These are phyloP conservation scores for Candida frijolesensis DNA, from an alignment of 1,139 yeast species.

Conservation along the genomic window DNA sequence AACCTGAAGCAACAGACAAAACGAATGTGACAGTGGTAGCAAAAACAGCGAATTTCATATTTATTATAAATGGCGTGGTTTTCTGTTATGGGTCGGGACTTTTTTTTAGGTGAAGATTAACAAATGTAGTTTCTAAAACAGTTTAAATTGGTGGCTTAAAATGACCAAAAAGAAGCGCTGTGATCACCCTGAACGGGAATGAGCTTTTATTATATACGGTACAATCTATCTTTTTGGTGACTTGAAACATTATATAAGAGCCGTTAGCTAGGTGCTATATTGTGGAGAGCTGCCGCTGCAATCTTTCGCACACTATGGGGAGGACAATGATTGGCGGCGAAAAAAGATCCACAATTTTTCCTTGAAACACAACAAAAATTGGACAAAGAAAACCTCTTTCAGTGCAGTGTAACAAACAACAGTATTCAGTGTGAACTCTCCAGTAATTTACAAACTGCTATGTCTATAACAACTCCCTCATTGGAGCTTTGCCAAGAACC, in stretches of 20 bases:
- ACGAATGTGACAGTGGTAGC: not conserved
- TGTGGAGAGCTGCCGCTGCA: not conserved
- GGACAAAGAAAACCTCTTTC: not conserved
- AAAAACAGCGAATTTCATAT: conserved; percentile 1
- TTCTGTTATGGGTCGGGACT: not conserved
- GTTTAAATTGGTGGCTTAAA: not conserved
- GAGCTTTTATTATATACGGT: not conserved
- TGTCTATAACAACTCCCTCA: not conserved
- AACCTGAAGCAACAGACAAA: not conserved
- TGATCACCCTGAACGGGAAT: not conserved
- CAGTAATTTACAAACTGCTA: not conserved
- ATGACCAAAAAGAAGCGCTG: not conserved
- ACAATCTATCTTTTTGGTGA: not conserved
- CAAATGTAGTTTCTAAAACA: too few species aligned
- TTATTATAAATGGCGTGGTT: not conserved
- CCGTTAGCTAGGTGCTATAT: not conserved
- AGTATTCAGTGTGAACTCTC: not conserved
- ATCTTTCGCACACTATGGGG: not conserved
- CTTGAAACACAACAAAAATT: not conserved
- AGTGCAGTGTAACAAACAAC: not conserved
- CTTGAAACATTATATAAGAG: not conserved
- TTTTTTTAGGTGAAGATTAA: not conserved
- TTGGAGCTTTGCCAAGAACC: not conserved
- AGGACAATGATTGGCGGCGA: not conserved
- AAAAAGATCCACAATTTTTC: not conserved